Percentiles rank a stretch among this genome's conserved stretches.
Evolutionary conservation across 2,329 filamentous ascomycete species (phyloP).

Genomic region (Scedosporium dehoogii): DNA sequence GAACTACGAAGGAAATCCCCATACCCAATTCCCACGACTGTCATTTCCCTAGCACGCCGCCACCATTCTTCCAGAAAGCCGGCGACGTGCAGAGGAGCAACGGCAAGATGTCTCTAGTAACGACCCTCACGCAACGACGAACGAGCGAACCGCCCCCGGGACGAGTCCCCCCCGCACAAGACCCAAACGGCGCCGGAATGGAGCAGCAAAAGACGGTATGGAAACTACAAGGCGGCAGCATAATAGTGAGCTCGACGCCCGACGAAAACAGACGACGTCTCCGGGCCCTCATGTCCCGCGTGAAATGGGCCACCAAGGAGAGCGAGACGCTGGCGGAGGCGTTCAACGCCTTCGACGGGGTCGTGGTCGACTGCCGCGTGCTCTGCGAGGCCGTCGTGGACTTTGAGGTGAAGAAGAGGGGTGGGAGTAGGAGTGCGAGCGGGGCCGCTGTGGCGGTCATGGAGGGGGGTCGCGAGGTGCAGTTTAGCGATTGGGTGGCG

Average conservation of each 20-base stretch:
- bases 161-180: neutral
- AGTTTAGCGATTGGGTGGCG: constrained; percentile 22
- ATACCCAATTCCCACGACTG: too few relatives aligned
- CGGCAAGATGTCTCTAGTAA: too few relatives aligned
- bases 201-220: neutral
- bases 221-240: neutral
- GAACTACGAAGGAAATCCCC: too few relatives aligned
- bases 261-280: constrained; percentile 26
- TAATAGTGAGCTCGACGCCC: constrained; percentile 9
- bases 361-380: constrained; percentile 27
- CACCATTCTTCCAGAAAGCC: too few relatives aligned
- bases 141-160: neutral
- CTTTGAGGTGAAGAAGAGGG: constrained; percentile 24
- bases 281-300: constrained; percentile 23
- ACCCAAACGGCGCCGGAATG: neutral
- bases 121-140: neutral
- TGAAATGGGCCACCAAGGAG: constrained; percentile 21
- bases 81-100: too few relatives aligned
- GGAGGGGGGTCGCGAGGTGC: constrained; percentile 14
- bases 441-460: constrained; percentile 12
- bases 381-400: constrained; percentile 30
- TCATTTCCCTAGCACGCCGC: too few relatives aligned
- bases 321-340: constrained; percentile 30
- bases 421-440: constrained; percentile 6
- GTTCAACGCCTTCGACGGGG: constrained; percentile 32